phyloP scores from a whole-genome alignment of 768 basidiomycete species.

The Mycena latifolia region DNA sequence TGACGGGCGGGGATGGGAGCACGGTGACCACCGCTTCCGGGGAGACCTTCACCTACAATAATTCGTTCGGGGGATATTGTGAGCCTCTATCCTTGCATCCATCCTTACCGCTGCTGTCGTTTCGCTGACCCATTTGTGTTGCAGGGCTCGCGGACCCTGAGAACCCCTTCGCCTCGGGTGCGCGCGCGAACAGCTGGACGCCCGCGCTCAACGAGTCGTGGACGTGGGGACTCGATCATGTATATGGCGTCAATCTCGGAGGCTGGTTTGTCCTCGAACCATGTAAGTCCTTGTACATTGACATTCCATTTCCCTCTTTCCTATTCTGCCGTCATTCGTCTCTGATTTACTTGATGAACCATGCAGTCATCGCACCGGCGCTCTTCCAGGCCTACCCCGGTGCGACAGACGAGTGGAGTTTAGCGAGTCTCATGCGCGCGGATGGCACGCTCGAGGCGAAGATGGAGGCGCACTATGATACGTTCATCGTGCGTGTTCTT shows the following conservation, averaged over 20 bases:
- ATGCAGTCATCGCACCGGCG: slow-evolving; percentile 74
- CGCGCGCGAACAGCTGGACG: slow-evolving; percentile 70
- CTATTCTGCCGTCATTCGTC: too few species aligned
- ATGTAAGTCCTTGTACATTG: too few species aligned
- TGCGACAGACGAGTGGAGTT: slow-evolving; percentile 79
- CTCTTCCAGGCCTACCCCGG: slow-evolving; percentile 79
- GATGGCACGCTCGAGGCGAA: slow-evolving; percentile 65
- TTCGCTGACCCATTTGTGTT: too few species aligned
- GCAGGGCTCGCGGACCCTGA: slow-evolving; percentile 58
- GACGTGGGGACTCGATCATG: slow-evolving; percentile 61
- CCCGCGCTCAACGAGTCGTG: slow-evolving; percentile 70
- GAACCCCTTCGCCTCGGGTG: slow-evolving; percentile 66
- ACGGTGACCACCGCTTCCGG: slow-evolving; percentile 10
- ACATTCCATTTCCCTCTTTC: too few species aligned
- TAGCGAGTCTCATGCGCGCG: slow-evolving; percentile 71
- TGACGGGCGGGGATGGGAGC: slow-evolving; percentile 21
- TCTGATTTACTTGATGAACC: too few species aligned
- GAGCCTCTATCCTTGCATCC: background rate
- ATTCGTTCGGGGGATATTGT: slow-evolving; percentile 25
- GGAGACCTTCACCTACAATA: slow-evolving; percentile 9
- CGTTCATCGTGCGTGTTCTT: slow-evolving; percentile 50
- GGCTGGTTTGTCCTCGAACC: slow-evolving; percentile 78
- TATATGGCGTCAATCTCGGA: slow-evolving; percentile 65
- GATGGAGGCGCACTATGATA: slow-evolving; percentile 84
- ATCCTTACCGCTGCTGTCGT: too few species aligned